Evolutionary conservation across 2,329 filamentous ascomycete genomes (phyloP), one percentile per base, ranked within the genome.

Genomic region (Cercospora sp.): DNA sequence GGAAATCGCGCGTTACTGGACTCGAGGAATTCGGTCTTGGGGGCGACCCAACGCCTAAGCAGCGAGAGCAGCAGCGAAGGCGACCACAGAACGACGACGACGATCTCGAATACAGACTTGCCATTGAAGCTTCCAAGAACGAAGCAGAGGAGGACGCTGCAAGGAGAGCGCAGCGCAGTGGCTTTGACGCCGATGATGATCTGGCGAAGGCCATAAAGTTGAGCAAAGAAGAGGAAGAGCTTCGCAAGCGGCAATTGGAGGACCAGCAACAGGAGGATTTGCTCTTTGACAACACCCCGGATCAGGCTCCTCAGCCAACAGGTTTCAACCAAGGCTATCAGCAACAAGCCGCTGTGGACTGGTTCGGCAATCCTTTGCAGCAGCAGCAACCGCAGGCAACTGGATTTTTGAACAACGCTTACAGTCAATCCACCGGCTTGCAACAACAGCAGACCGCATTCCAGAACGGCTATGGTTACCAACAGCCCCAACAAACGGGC

Each of bases 301-400:
- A 88, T 26, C 88, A 90, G 76, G 79, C 84, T 3, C 82, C 88
- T 64, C 90, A 93, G 74, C 88, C 88, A 49, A 98, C 94, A 13
- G 94, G 93, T 40, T 93, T 93, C 83, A 98, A 97, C 80, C 94
- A 97, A 82, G 94, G 94, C 58, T 99, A 99, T 77, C 94, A 98
- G 82, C 95, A 99, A 81, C 94, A 97, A 78, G 91, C 91, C 66
- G 92, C 93, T 12, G 95, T 99, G 18, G 95, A 99, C 81, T 98
- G 96, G 88, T 95, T 96, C 75, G 95, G 94, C 68, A 99, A 99
- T 80, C 93, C 94, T 12, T 90, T 98, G 51, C 80, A 79, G 74
- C 90, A 92, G 78, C 86, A 86, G 53, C 79, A 77, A 60, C 74
- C 82, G 61, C 82, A 84, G 72, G 86, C 84, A 64, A 91, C 89